A percentile compares a stretch with the other conserved stretches of the same genome.
Conservation (phyloP, 805 yeast species). For the Spencermartinsiella europaea region DNA sequence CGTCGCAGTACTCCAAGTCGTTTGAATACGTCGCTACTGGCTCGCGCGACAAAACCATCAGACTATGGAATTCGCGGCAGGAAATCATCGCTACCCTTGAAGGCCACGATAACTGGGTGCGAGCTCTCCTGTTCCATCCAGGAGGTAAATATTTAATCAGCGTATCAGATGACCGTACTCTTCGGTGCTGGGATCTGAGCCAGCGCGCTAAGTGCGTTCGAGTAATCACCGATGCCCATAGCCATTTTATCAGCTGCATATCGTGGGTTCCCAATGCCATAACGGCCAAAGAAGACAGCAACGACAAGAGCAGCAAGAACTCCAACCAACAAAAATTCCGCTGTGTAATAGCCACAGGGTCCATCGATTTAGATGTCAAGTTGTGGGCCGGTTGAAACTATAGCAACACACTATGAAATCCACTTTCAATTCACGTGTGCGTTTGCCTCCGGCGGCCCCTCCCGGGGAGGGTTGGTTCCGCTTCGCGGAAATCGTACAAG, state of each 20-base stretch:
- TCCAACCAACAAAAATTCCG: slow-evolving; percentile 45
- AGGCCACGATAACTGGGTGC: slow-evolving; percentile 89
- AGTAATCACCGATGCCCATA: slow-evolving; percentile 54
- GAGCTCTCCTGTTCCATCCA: slow-evolving; percentile 65
- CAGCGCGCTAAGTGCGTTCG: slow-evolving; percentile 41
- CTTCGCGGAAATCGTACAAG: no score
- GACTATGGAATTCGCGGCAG: slow-evolving; percentile 71
- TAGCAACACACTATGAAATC: no score
- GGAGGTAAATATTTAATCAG: slow-evolving; percentile 64
- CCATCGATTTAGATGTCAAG: slow-evolving; percentile 51
- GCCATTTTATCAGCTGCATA: slow-evolving; percentile 69
- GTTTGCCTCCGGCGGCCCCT: no score
- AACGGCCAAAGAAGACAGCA: slow-evolving; percentile 27
- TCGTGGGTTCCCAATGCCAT: slow-evolving; percentile 29
- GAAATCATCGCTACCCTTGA: slow-evolving; percentile 48
- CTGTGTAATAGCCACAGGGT: slow-evolving; percentile 59
- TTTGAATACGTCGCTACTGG: slow-evolving; percentile 67
- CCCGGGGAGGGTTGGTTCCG: no score
- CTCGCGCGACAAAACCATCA: slow-evolving; percentile 70
- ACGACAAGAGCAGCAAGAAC: slow-evolving; percentile 21
- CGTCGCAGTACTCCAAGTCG: slow-evolving; percentile 18
- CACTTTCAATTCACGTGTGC: no score
- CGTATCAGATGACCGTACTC: slow-evolving; percentile 72
- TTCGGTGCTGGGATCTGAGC: slow-evolving; percentile 72
- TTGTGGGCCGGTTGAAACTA: slow-evolving; percentile 49